phyloP scores from a whole-genome alignment of 139 green algal species.

The Chlamydomonas schloesseri region DNA sequence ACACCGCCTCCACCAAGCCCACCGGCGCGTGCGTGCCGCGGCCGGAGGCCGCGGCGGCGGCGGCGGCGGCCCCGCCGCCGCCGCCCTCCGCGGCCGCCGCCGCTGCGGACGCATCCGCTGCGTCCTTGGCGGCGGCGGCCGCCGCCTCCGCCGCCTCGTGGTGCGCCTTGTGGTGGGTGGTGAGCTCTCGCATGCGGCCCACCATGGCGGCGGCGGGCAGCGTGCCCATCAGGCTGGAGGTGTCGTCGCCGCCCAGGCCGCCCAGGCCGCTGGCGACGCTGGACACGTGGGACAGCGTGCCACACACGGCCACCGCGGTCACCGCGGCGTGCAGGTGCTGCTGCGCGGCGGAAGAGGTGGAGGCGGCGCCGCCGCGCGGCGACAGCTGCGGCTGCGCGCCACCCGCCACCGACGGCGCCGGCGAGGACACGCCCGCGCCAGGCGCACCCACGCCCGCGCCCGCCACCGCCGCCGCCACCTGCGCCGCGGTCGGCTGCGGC shows the following conservation, averaged over 20 bases:
- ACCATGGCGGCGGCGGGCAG: conserved; percentile 30
- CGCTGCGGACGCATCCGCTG: not conserved
- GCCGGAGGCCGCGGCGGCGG: not conserved
- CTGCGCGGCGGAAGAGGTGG: not conserved
- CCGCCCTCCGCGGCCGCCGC: not conserved
- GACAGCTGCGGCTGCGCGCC: too few species aligned
- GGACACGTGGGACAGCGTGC: not conserved
- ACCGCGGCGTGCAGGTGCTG: not conserved
- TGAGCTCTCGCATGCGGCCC: conserved; percentile 34
- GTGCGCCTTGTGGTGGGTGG: conserved; percentile 6
- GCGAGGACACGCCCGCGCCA: not conserved
- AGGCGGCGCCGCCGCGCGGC: not conserved
- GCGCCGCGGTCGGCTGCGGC: conserved; percentile 3
- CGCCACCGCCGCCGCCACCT: not conserved
- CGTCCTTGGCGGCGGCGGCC: not conserved
- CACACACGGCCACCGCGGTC: not conserved
- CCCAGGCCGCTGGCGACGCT: not conserved
- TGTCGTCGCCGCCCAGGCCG: not conserved
- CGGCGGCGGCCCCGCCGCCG: not conserved
- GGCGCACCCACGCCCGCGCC: not conserved
- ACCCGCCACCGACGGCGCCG: not conserved
- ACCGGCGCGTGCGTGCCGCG: not conserved
- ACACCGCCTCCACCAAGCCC: conserved; percentile 30
- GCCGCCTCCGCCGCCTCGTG: not conserved
- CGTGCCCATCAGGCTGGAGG: conserved; percentile 19